Percentiles rank a stretch among this genome's conserved stretches.
Conservation (phyloP, 805 yeast species). For the Candida methanosorbosa region DNA sequence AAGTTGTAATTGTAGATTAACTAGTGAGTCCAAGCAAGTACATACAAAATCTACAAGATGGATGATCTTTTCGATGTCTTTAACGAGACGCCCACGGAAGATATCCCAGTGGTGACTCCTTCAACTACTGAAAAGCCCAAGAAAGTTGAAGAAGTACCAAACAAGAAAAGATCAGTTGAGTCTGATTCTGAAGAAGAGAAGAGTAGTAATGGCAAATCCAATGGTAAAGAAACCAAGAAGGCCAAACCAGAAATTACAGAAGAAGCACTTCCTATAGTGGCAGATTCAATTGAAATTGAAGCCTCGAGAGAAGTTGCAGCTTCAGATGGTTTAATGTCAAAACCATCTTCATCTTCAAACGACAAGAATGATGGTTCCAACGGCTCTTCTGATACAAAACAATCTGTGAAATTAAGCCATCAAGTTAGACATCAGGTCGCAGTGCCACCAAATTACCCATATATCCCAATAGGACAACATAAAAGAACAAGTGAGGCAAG, state of each 20-base stretch:
- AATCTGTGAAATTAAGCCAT: constrained; percentile 64
- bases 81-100: constrained; percentile 38
- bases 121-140: constrained; percentile 2
- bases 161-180: constrained; percentile 8
- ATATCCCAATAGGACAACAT: constrained; percentile 83
- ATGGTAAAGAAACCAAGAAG: constrained; percentile 18
- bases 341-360: background rate
- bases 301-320: constrained; percentile 85
- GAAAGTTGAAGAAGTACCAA: constrained; percentile 1
- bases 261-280: constrained; percentile 60
- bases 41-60: constrained; percentile 7
- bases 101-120: constrained; percentile 7
- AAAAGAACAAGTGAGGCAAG: constrained; percentile 73
- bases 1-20: no score
- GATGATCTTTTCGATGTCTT: constrained; percentile 60
- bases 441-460: constrained; percentile 84
- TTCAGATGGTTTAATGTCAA: constrained; percentile 53
- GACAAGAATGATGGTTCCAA: background rate
- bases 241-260: constrained; percentile 16
- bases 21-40: no score
- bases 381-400: constrained; percentile 3
- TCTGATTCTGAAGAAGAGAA: constrained; percentile 3
- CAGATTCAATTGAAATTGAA: constrained; percentile 82
- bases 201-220: constrained; percentile 1
- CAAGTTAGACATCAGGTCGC: constrained; percentile 98